These are phyloP conservation scores for Ceratobasidium sp. DNA, from an alignment of 1,284 basidiomycete species.

Conservation along the genomic window DNA sequence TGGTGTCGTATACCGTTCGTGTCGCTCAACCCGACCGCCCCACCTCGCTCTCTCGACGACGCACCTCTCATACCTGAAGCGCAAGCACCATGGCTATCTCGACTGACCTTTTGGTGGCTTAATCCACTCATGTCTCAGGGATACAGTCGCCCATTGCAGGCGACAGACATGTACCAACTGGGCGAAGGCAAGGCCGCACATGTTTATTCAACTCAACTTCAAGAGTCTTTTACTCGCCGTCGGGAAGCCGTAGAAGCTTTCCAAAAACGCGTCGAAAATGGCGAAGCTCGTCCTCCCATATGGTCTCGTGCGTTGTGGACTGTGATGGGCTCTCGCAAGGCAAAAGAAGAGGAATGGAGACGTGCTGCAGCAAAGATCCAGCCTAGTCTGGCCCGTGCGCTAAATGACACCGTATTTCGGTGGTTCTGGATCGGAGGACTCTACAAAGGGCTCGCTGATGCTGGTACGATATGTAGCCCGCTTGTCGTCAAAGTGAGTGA, in stretches of 20 bases:
- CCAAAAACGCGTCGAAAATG: background rate
- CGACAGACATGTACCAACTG: slow-evolving; percentile 23
- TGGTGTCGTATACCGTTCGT: slow-evolving; percentile 31
- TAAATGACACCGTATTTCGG: slow-evolving; percentile 84
- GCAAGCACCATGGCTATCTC: slow-evolving; percentile 13
- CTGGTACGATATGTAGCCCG: slow-evolving; percentile 76
- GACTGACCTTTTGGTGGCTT: slow-evolving; percentile 26
- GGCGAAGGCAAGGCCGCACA: background rate
- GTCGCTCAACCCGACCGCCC: slow-evolving; percentile 4
- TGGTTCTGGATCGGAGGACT: slow-evolving; percentile 85
- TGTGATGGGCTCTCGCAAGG: background rate
- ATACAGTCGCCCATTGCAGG: slow-evolving; percentile 18
- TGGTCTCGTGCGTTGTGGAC: slow-evolving; percentile 16
- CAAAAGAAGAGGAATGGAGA: slow-evolving; percentile 68
- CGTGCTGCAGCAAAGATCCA: slow-evolving; percentile 68
- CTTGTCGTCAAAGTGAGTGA: slow-evolving; percentile 74
- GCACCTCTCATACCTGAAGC: background rate
- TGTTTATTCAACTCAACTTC: slow-evolving; percentile 1
- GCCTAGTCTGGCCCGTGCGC: slow-evolving; percentile 75
- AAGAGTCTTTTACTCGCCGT: slow-evolving; percentile 3
- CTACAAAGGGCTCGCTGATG: slow-evolving; percentile 79
- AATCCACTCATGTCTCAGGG: slow-evolving; percentile 27
- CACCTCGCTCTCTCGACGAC: slow-evolving; percentile 11
- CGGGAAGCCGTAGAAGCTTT: background rate
- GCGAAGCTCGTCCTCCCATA: background rate